phyloP scores from a whole-genome alignment of 83 land plant species.

The Thuja plicata region DNA sequence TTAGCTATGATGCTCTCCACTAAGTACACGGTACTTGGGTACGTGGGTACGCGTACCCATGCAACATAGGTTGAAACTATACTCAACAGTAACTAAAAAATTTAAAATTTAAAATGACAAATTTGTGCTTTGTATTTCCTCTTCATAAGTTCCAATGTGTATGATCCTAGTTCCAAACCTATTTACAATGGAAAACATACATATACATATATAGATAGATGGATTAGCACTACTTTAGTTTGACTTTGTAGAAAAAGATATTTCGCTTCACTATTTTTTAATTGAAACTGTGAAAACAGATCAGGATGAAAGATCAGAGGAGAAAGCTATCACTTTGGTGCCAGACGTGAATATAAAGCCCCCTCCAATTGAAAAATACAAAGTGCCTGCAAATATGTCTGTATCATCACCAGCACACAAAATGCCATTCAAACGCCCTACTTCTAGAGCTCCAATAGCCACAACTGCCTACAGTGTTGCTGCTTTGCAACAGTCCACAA shows the following conservation, averaged over 20 bases:
- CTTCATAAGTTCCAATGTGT: neutral
- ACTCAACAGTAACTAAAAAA: neutral
- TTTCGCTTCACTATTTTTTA: neutral
- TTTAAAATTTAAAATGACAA: neutral
- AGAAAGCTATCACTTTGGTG: neutral
- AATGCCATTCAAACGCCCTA: slow-evolving; percentile 16
- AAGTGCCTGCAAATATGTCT: slow-evolving; percentile 23
- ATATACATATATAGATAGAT: neutral
- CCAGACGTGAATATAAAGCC: slow-evolving; percentile 1
- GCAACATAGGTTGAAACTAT: neutral
- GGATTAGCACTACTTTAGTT: neutral
- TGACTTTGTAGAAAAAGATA: neutral
- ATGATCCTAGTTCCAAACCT: neutral
- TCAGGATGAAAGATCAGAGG: slow-evolving; percentile 1
- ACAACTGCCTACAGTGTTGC: slow-evolving; percentile 59
- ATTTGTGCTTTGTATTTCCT: neutral
- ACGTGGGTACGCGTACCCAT: too few species aligned
- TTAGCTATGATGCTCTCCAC: too few species aligned
- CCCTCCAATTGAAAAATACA: slow-evolving; percentile 40
- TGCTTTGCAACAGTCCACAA: slow-evolving; percentile 76
- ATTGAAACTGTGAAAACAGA: neutral
- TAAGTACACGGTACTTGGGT: too few species aligned
- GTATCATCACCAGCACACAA: slow-evolving; percentile 22
- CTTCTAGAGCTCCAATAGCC: slow-evolving; percentile 24
- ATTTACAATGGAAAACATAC: neutral